phyloP scores from a whole-genome alignment of 2,329 filamentous ascomycete genomes.

The Calonectria pseudoturangicola region DNA sequence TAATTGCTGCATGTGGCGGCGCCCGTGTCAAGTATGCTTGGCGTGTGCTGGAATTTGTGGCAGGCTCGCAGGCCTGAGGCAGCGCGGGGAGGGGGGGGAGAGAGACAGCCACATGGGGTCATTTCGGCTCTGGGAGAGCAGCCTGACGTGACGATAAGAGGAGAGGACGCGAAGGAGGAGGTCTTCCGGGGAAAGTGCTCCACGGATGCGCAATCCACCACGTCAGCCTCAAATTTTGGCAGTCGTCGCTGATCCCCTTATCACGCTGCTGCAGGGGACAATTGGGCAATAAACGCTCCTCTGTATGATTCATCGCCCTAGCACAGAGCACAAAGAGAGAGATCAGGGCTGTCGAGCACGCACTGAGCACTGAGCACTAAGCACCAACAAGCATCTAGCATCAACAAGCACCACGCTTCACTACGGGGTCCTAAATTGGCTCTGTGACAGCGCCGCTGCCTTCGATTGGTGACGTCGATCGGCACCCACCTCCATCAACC shows the following conservation, averaged over 20 bases:
- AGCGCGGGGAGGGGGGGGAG: neutral
- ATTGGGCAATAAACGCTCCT: neutral
- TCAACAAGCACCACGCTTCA: neutral
- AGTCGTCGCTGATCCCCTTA: conserved; percentile 14
- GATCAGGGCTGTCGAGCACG: conserved; percentile 11
- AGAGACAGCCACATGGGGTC: neutral
- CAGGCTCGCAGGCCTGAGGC: conserved; percentile 13
- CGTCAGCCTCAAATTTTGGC: conserved; percentile 1
- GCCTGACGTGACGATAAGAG: conserved; percentile 17
- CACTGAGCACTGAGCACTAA: too few species aligned
- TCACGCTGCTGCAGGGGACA: conserved; percentile 18
- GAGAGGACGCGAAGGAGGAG: conserved; percentile 1
- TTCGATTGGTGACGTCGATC: conserved; percentile 27
- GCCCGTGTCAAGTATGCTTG: conserved; percentile 5
- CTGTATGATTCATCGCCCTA: neutral
- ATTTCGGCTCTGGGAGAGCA: neutral
- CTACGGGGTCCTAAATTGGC: neutral
- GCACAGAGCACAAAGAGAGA: neutral
- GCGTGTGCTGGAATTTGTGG: neutral
- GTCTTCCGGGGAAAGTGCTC: conserved; percentile 7
- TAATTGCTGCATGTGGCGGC: neutral
- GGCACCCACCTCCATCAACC: neutral
- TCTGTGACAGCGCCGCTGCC: conserved; percentile 18
- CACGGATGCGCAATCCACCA: conserved; percentile 23
- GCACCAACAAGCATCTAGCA: too few species aligned